Evolutionary conservation across 495 filamentous ascomycete species (phyloP).

Genomic region (Darksidea phi): DNA sequence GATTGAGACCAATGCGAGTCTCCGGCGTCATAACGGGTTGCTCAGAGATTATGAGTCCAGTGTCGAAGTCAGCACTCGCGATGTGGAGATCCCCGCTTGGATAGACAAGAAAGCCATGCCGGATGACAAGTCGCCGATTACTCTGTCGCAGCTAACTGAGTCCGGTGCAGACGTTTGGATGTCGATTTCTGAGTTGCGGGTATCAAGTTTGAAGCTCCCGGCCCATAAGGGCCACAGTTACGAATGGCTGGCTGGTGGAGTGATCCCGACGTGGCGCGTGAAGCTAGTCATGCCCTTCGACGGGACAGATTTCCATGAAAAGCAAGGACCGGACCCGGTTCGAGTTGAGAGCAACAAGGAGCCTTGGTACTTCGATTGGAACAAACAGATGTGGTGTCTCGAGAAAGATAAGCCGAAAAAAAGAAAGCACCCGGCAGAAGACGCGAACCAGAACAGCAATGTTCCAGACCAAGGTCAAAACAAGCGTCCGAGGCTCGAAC

Average conservation of each 20-base stretch:
- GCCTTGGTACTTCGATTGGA: neutral
- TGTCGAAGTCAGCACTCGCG: neutral
- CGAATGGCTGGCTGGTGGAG: conserved; percentile 7
- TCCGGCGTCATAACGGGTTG: too few relatives aligned
- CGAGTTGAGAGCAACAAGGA: neutral
- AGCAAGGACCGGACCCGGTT: neutral
- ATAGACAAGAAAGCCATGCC: neutral
- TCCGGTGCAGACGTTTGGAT: conserved; percentile 12
- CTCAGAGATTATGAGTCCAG: too few relatives aligned
- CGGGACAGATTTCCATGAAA: neutral
- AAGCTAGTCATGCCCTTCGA: conserved; percentile 4
- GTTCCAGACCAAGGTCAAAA: too few relatives aligned
- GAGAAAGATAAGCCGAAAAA: too few relatives aligned
- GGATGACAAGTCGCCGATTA: neutral
- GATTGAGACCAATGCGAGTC: too few relatives aligned
- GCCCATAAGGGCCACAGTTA: neutral
- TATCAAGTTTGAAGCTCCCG: neutral
- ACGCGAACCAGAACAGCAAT: too few relatives aligned
- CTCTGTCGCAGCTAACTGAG: neutral
- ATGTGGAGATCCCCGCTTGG: conserved; percentile 7
- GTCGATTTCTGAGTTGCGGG: conserved; percentile 11
- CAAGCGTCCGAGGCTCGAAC: too few relatives aligned
- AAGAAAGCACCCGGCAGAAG: too few relatives aligned
- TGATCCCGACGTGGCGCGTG: conserved; percentile 1
- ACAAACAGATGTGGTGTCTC: neutral